Evolutionary conservation across 371 early-diverging fungal species (phyloP).

Genomic region (Smittium culicis): DNA sequence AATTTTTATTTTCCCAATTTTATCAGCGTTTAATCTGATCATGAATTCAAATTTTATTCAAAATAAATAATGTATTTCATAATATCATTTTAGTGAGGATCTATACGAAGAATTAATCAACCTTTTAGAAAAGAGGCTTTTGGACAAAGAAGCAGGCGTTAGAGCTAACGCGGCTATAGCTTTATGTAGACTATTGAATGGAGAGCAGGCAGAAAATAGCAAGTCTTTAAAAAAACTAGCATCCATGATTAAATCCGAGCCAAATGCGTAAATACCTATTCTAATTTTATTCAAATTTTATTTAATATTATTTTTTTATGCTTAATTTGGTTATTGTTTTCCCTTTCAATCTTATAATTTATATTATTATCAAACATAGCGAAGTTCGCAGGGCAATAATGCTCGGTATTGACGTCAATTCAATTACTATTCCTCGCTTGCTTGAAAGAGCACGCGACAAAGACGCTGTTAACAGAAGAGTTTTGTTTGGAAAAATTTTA

Average conservation of each 20-base stretch:
- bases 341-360: constrained; percentile 22
- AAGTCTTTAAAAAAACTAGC: constrained; percentile 47
- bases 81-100: constrained; percentile 42
- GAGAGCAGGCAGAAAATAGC: constrained; percentile 35
- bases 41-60: background rate
- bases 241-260: constrained; percentile 51
- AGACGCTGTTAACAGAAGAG: constrained; percentile 30
- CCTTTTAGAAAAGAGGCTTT: constrained; percentile 49
- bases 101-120: constrained; percentile 50
- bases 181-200: constrained; percentile 56
- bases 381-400: constrained; percentile 76
- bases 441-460: constrained; percentile 64
- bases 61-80: background rate
- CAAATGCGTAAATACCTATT: constrained; percentile 43
- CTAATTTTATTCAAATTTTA: constrained; percentile 16
- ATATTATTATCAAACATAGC: background rate
- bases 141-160: constrained; percentile 68
- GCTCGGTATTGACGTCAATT: constrained; percentile 50
- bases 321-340: too few relatives aligned
- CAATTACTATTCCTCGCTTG: constrained; percentile 48
- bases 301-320: too few relatives aligned
- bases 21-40: too few relatives aligned
- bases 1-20: too few relatives aligned
- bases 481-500: constrained; percentile 44
- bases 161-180: constrained; percentile 69